phyloP scores from a whole-genome alignment of 2,329 filamentous ascomycete species.

The Monosporascus sp. region DNA sequence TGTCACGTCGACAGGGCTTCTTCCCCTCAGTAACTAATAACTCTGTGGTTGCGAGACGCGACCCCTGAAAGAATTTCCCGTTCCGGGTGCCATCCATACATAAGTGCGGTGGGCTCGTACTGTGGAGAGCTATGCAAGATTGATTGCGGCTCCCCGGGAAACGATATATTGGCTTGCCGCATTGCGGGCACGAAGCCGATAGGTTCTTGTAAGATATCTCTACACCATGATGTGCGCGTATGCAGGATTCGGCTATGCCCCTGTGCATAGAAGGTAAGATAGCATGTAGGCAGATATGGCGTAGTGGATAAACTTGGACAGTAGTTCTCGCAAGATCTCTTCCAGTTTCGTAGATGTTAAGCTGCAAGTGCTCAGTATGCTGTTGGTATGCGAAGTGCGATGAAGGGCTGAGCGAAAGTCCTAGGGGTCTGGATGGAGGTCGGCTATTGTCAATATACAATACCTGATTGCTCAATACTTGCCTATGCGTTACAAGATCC shows the following conservation, averaged over 20 bases:
- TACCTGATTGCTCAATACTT: too few relatives aligned
- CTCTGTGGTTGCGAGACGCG: too few relatives aligned
- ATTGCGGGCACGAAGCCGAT: neutral
- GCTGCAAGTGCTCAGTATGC: too few relatives aligned
- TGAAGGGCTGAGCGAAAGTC: too few relatives aligned
- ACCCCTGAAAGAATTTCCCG: too few relatives aligned
- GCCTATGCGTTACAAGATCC: too few relatives aligned
- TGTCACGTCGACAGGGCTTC: too few relatives aligned
- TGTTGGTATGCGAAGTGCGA: too few relatives aligned
- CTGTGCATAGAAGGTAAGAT: neutral
- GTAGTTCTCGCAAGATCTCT: neutral
- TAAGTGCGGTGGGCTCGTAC: neutral
- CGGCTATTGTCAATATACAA: too few relatives aligned
- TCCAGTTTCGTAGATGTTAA: neutral
- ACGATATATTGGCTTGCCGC: neutral
- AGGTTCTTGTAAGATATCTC: neutral
- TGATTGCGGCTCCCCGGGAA: neutral
- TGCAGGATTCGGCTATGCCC: neutral
- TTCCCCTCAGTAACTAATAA: too few relatives aligned
- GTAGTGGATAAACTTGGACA: neutral
- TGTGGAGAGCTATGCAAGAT: neutral
- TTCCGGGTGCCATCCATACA: neutral
- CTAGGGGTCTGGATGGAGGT: too few relatives aligned
- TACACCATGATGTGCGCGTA: neutral
- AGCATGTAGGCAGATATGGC: neutral